These are phyloP conservation scores for Penicillium rolfsii DNA, from an alignment of 2,329 filamentous ascomycete species.

Conservation along the genomic window DNA sequence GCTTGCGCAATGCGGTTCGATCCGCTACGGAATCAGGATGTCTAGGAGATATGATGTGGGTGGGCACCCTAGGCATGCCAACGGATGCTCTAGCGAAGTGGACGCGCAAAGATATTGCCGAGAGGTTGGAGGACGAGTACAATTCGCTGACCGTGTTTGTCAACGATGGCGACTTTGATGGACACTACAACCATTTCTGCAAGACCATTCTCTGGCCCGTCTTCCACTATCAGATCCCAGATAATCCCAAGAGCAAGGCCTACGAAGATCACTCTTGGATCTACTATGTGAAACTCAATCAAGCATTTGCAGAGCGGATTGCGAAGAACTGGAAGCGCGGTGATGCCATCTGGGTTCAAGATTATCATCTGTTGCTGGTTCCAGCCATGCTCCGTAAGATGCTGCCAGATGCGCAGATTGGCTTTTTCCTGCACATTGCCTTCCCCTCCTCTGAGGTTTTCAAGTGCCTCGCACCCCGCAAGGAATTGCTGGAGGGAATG, in stretches of 20 bases:
- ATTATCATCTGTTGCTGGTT: slow-evolving; percentile 90
- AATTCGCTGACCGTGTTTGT: slow-evolving; percentile 83
- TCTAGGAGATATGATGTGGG: slow-evolving; percentile 78
- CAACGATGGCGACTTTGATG: slow-evolving; percentile 89
- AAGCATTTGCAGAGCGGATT: slow-evolving; percentile 89
- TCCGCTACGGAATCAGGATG: slow-evolving; percentile 72
- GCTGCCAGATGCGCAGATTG: slow-evolving; percentile 85
- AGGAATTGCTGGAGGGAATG: slow-evolving; percentile 86
- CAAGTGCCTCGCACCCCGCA: slow-evolving; percentile 83
- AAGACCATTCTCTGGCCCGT: slow-evolving; percentile 98
- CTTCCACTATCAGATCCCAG: slow-evolving; percentile 96
- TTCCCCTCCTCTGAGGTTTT: slow-evolving; percentile 98
- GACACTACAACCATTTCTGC: slow-evolving; percentile 94
- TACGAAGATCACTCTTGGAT: slow-evolving; percentile 97
- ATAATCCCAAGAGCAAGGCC: slow-evolving; percentile 97
- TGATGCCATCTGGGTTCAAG: slow-evolving; percentile 92
- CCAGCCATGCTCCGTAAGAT: slow-evolving; percentile 88
- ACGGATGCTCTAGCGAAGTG: slow-evolving; percentile 79
- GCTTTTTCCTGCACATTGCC: slow-evolving; percentile 92
- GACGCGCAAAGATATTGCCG: slow-evolving; percentile 80
- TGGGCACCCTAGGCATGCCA: slow-evolving; percentile 91
- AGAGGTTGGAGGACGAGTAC: slow-evolving; percentile 77
- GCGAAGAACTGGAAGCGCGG: slow-evolving; percentile 90
- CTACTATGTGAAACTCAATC: slow-evolving; percentile 90
- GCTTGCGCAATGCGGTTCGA: slow-evolving; percentile 83